Percentiles rank a stretch among this genome's conserved stretches.
phyloP scores from a whole-genome alignment of 2,329 filamentous ascomycete genomes.

The Endothia cerciana region DNA sequence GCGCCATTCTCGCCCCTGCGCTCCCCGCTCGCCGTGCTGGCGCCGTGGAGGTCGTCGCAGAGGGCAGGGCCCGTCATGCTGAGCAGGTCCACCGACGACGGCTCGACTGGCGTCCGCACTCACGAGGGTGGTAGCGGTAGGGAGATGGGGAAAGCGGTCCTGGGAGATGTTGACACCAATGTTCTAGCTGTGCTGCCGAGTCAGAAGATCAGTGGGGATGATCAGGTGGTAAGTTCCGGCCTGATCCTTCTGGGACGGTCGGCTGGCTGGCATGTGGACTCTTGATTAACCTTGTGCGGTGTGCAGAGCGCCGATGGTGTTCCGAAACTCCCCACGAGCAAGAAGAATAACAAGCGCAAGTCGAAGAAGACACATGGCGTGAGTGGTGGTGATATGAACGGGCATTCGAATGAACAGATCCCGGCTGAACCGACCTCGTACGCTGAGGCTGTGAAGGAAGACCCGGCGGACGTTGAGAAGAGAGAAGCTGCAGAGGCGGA shows the following conservation, averaged over 20 bases:
- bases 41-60: constrained; percentile 7
- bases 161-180: constrained; percentile 27
- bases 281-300: not conserved
- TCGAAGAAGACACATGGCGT: constrained; percentile 21
- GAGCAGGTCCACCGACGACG: constrained; percentile 22
- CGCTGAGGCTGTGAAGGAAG: constrained; percentile 27
- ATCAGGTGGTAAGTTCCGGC: constrained; percentile 12
- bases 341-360: constrained; percentile 28
- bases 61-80: constrained; percentile 19
- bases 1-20: constrained; percentile 21
- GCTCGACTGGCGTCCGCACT: constrained; percentile 1
- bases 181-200: constrained; percentile 20
- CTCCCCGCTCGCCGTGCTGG: constrained; percentile 2
- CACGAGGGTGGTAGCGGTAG: not conserved
- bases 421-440: constrained; percentile 22
- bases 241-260: not conserved
- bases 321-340: constrained; percentile 10
- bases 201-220: not conserved
- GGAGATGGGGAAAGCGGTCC: not conserved
- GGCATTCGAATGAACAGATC: not conserved
- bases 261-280: not conserved
- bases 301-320: not conserved
- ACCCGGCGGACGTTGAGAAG: constrained; percentile 16
- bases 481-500: constrained; percentile 2
- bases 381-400: not conserved